Evolutionary conservation across 176 grass and related monocot genomes (phyloP).

Genomic region (Alopecurus myosuroides): DNA sequence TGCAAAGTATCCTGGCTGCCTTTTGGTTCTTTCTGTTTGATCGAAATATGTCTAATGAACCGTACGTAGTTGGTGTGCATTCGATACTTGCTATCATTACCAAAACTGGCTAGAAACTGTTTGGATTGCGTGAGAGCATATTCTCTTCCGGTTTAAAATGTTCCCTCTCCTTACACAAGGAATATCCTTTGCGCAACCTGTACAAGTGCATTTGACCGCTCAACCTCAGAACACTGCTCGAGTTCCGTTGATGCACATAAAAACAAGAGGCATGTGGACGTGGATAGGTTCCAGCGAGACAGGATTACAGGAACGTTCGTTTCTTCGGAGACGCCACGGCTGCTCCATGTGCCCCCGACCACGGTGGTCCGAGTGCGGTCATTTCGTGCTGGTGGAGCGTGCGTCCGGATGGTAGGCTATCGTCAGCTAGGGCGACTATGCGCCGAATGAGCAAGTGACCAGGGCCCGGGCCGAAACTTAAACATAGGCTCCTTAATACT

Average conservation of each 20-base stretch:
- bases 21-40: background rate
- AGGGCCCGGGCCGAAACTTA: no score
- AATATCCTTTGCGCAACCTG: background rate
- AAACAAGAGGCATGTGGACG: background rate
- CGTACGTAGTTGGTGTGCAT: background rate
- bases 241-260: background rate
- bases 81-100: background rate
- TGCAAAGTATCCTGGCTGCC: background rate
- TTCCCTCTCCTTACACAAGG: background rate
- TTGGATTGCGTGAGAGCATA: background rate
- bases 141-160: background rate
- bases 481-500: no score
- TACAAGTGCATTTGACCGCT: background rate
- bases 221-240: background rate
- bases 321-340: background rate
- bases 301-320: background rate
- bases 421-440: no score
- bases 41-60: background rate
- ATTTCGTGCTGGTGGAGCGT: no score
- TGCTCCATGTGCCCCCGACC: no score
- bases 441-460: no score
- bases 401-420: no score
- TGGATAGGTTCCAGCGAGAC: background rate
- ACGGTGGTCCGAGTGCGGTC: no score
- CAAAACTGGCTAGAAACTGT: background rate